A percentile compares a stretch with the other conserved stretches of the same genome.
phyloP scores from a whole-genome alignment of 129 eudicot species.

The Scalesia atractyloides region DNA sequence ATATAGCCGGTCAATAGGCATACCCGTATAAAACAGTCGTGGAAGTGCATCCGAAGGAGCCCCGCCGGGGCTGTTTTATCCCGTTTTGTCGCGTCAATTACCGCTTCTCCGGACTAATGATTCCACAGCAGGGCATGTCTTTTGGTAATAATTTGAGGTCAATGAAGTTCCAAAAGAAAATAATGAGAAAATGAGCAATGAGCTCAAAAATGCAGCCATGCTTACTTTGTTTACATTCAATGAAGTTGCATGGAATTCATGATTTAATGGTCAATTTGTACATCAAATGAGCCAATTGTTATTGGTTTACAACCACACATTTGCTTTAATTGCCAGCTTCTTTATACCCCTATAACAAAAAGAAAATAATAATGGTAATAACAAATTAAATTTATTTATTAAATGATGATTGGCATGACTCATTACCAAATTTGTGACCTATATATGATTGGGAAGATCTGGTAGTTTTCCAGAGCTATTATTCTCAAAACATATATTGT shows the following conservation, averaged over 20 bases:
- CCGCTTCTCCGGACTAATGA: slow-evolving; percentile 43
- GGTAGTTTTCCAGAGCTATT: background rate
- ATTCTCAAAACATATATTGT: background rate
- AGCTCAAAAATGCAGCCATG: slow-evolving; percentile 27
- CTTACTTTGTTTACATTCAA: slow-evolving; percentile 18
- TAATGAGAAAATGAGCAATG: slow-evolving; percentile 36
- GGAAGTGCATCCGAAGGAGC: slow-evolving; percentile 80
- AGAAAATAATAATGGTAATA: background rate
- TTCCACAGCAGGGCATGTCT: slow-evolving; percentile 64
- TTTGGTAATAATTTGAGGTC: slow-evolving; percentile 56
- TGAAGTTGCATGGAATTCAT: slow-evolving; percentile 33
- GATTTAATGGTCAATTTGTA: slow-evolving; percentile 25
- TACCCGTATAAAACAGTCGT: slow-evolving; percentile 79
- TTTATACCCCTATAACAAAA: background rate
- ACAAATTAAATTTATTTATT: background rate
- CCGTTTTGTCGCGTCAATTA: slow-evolving; percentile 43
- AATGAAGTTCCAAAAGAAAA: slow-evolving; percentile 37
- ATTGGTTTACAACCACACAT: slow-evolving; percentile 7
- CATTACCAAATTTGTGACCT: background rate
- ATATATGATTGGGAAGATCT: background rate
- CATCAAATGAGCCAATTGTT: background rate
- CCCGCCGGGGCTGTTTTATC: slow-evolving; percentile 79
- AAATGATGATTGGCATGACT: background rate
- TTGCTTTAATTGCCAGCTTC: slow-evolving; percentile 2
- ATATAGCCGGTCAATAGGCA: background rate